A percentile compares a stretch with the other conserved stretches of the same genome.
Conservation (phyloP, 345 rosid genomes). For the Eucalyptus fibrosa region DNA sequence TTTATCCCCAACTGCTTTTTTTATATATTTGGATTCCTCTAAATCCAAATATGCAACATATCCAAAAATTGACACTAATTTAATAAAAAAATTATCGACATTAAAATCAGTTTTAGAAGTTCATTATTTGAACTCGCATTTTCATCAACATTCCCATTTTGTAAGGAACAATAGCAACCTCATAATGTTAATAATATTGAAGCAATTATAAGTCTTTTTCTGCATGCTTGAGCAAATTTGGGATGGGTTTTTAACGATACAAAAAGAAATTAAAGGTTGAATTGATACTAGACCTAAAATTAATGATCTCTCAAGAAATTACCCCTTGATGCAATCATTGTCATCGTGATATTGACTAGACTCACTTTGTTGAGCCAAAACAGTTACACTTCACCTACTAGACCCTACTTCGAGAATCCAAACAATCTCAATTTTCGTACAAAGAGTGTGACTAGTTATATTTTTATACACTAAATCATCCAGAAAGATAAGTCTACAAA, state of each 20-base stretch:
- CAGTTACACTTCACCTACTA: too few relatives aligned
- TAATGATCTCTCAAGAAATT: background rate
- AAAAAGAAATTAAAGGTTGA: background rate
- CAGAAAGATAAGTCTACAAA: accelerated
- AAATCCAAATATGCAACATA: background rate
- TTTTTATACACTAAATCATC: background rate
- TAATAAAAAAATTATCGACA: background rate
- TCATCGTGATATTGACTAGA: background rate
- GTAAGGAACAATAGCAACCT: background rate
- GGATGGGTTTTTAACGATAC: accelerated
- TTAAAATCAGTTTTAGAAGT: background rate
- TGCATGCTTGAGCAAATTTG: accelerated
- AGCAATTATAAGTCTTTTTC: accelerated
- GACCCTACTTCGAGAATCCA: accelerated
- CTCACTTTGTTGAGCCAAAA: too few relatives aligned
- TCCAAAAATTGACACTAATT: background rate
- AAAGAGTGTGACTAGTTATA: too few relatives aligned
- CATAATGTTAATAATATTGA: background rate
- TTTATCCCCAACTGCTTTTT: background rate
- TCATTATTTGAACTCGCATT: background rate
- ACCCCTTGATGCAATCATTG: background rate
- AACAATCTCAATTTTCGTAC: background rate
- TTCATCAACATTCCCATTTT: background rate
- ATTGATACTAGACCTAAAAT: background rate
- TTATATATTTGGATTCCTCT: too few relatives aligned